These are phyloP conservation scores for Gossypium lobatum DNA, from an alignment of 441 rosid species.

Conservation along the genomic window DNA sequence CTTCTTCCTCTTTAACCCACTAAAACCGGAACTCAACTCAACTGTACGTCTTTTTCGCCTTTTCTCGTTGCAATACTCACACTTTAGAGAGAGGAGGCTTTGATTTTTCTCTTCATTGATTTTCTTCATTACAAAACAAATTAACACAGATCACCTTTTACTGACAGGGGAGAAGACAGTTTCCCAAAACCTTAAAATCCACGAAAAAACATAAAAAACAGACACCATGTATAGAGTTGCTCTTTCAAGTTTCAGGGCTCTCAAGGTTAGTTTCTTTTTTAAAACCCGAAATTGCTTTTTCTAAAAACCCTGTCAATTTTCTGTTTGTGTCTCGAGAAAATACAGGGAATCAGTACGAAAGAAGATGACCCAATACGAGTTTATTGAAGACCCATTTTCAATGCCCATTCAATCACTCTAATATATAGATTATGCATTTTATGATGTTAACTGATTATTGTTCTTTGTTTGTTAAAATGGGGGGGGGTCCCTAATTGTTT, in stretches of 20 bases:
- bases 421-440: not conserved
- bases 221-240: slow-evolving; percentile 46
- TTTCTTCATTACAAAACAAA: too few relatives aligned
- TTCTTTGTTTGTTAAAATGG: not conserved
- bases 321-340: slow-evolving; percentile 17
- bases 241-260: slow-evolving; percentile 45
- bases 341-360: not conserved
- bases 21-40: not conserved
- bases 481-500: not conserved
- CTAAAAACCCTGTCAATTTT: slow-evolving; percentile 8
- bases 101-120: not conserved
- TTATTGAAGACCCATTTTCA: not conserved
- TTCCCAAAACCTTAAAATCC: not conserved
- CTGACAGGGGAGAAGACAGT: not conserved
- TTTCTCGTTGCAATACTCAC: not conserved
- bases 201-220: not conserved
- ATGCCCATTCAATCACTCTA: not conserved
- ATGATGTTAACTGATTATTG: not conserved
- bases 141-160: not conserved
- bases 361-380: not conserved
- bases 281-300: not conserved
- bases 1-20: not conserved
- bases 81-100: not conserved
- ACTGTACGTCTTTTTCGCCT: not conserved
- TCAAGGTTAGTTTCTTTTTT: slow-evolving; percentile 41